These are phyloP conservation scores for Phyllostachys edulis DNA, from an alignment of 176 grass and related monocot species.

Conservation along the genomic window DNA sequence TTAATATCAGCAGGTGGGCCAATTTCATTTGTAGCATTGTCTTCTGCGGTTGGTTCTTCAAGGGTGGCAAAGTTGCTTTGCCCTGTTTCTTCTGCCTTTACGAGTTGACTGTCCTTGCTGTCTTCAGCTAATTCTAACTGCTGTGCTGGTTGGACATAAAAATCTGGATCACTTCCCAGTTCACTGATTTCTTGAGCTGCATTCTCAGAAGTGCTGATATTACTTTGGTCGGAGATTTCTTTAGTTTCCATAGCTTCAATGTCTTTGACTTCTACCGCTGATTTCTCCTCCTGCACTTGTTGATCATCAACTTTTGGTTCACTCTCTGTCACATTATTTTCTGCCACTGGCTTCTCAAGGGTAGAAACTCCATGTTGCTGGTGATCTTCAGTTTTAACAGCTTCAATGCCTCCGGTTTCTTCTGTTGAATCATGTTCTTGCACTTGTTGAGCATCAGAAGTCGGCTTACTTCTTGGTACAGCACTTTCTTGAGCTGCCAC, in stretches of 20 bases:
- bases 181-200: conserved; percentile 30
- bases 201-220: neutral
- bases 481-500: conserved; percentile 8
- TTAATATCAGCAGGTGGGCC: conserved; percentile 6
- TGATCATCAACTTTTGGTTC: conserved; percentile 30
- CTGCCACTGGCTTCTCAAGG: conserved; percentile 17
- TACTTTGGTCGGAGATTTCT: conserved; percentile 21
- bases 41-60: conserved; percentile 25
- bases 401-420: conserved; percentile 25
- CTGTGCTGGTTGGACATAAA: conserved; percentile 24
- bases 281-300: conserved; percentile 17
- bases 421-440: conserved; percentile 21
- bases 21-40: conserved; percentile 12
- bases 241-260: conserved; percentile 32
- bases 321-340: neutral
- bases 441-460: conserved; percentile 18
- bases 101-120: conserved; percentile 8
- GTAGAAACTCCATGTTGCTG: conserved; percentile 31
- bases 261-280: conserved; percentile 17
- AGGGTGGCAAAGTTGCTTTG: too few relatives aligned
- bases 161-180: conserved; percentile 19
- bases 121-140: conserved; percentile 15
- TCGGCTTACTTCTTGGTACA: neutral
- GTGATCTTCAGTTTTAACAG: neutral
- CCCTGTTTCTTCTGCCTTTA: conserved; percentile 26